These are phyloP conservation scores for Silene conica DNA, from an alignment of 148 eudicot genomes.

Conservation along the genomic window DNA sequence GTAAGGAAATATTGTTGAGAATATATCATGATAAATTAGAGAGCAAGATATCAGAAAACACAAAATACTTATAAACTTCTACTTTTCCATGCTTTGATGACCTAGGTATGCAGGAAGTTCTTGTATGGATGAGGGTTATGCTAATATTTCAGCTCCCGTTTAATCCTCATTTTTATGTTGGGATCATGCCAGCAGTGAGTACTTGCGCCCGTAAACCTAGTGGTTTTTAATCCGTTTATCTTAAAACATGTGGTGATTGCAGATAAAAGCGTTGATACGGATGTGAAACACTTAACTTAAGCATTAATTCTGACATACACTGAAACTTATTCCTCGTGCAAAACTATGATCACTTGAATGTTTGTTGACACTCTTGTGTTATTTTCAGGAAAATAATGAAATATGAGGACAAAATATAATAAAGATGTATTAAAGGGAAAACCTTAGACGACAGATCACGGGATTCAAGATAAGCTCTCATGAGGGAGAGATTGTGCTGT, in stretches of 20 bases:
- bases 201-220: too few species aligned
- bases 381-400: not conserved
- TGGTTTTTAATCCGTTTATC: not conserved
- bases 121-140: not conserved
- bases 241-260: not conserved
- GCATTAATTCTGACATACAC: not conserved
- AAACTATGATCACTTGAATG: not conserved
- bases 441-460: conserved; percentile 65
- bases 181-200: too few species aligned
- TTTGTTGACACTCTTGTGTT: not conserved
- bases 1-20: too few species aligned
- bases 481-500: conserved; percentile 35
- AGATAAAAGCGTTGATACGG: not conserved
- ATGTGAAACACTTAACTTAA: not conserved
- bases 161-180: too few species aligned
- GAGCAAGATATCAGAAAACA: not conserved
- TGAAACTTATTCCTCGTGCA: not conserved
- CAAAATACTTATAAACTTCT: too few species aligned
- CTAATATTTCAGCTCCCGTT: not conserved
- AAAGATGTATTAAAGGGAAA: not conserved
- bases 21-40: too few species aligned
- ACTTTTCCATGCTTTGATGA: not conserved
- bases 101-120: not conserved
- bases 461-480: conserved; percentile 51
- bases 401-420: not conserved